Conservation (phyloP, 768 basidiomycete genomes). For the Baorangia bicolor region DNA sequence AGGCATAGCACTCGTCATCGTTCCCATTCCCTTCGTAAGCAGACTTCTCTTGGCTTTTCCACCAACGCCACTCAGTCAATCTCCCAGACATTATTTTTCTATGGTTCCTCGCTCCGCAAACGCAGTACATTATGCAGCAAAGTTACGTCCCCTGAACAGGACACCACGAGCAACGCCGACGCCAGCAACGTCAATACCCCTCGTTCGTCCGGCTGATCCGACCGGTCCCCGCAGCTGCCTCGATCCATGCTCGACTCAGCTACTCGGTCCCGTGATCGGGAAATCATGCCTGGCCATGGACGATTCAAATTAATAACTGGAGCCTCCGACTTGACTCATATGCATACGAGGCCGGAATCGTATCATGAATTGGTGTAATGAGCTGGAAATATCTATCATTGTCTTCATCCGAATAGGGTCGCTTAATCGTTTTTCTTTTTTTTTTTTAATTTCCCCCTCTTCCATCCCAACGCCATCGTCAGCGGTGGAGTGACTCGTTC, state of each 20-base stretch:
- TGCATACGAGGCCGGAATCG: not conserved
- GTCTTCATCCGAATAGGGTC: not conserved
- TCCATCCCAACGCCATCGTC: not conserved
- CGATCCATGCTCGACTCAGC: not conserved
- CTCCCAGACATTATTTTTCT: constrained; percentile 31
- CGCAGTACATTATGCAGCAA: constrained; percentile 22
- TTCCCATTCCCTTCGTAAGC: constrained; percentile 57
- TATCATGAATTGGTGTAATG: constrained; percentile 1
- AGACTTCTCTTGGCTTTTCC: not conserved
- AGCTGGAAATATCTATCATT: not conserved
- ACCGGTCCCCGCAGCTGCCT: not conserved
- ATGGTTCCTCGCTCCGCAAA: constrained; percentile 29
- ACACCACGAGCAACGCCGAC: not conserved
- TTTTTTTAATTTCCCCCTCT: not conserved
- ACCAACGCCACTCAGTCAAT: not conserved
- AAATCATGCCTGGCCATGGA: constrained; percentile 12
- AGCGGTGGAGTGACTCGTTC: not conserved
- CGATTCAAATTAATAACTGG: not conserved
- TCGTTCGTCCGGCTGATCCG: not conserved
- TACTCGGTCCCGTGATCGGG: not conserved
- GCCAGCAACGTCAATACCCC: not conserved
- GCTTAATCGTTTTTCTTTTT: not conserved
- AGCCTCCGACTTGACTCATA: not conserved
- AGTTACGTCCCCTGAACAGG: constrained; percentile 8
- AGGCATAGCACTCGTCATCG: constrained; percentile 48